Base-by-base conservation (phyloP, 176 grass and related monocot species). In the Oryza officinalis region DNA sequence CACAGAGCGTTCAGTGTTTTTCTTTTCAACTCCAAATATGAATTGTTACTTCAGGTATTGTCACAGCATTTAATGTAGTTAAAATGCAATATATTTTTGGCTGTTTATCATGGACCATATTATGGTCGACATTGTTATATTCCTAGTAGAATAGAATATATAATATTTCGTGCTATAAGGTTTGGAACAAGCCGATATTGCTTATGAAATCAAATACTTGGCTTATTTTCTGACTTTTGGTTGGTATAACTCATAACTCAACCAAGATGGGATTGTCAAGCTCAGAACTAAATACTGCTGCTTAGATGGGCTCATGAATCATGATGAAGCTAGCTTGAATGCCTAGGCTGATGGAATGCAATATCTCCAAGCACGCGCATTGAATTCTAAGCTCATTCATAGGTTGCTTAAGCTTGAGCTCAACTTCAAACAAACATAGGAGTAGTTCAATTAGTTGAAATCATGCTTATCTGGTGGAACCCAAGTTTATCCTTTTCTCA, bases 1-100 rank as follows among this genome's bases (percentile, higher is more conserved):
- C 94, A 97, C 73, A 94, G 92, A 54, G 92, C 92, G 6, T 97
- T 97, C 83, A 97, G 94, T 66, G 80, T 97, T 85, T 97, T 97
- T 69, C 85, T 97, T 68, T 94, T 97, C 86, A 94, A 97, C 80
- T 92, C 94, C 69, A 94, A 94, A 78, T 94, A 87, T 41, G 94
- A 97, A 68, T 82, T 97, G 57, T 72, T 97, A 10, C 94, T 97
- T 33, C 90, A 97, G 94, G 91, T 97, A 89, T 64, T 46, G 31
- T 5, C 71, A 76, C 45, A 60, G n/a, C 5, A 50, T 27, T 69
- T 4, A 79, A 68, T 59, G 14, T 54, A 54, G 6, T 20, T 54
- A 54, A 1, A 2, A 54, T 22, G 50, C 4, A 2, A 8, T 54
- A 54, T 54, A 20, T 54, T 54, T 54, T 20, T 54, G 65, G 71